Evolutionary conservation across 2,329 filamentous ascomycete genomes (phyloP).

Genomic region (Coniella vitis): DNA sequence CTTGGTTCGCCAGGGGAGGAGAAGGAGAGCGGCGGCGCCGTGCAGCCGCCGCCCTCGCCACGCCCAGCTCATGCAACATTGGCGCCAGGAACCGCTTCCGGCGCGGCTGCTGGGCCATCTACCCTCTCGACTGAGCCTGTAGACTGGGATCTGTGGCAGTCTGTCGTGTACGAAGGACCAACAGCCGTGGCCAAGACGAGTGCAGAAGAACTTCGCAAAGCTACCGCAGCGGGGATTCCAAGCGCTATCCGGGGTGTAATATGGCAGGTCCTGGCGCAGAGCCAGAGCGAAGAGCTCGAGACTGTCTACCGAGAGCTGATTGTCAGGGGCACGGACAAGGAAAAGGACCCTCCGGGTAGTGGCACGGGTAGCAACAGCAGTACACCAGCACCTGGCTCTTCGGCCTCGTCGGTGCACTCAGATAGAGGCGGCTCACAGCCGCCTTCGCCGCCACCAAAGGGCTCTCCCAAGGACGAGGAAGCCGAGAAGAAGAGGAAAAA

Average conservation of each 20-base stretch:
- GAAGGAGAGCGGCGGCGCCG: slow-evolving; percentile 21
- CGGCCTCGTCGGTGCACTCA: slow-evolving; percentile 78
- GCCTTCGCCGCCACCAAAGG: slow-evolving; percentile 53
- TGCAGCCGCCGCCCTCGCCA: slow-evolving; percentile 33
- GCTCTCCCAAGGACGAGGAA: slow-evolving; percentile 57
- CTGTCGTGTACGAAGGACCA: slow-evolving; percentile 89
- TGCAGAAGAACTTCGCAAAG: slow-evolving; percentile 79
- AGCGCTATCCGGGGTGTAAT: slow-evolving; percentile 95
- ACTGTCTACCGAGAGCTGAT: slow-evolving; percentile 77
- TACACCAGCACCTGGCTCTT: slow-evolving; percentile 62
- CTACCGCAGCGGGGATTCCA: slow-evolving; percentile 89
- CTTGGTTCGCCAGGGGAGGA: slow-evolving; percentile 17
- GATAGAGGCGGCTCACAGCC: slow-evolving; percentile 59
- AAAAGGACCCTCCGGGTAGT: slow-evolving; percentile 55
- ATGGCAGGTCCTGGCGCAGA: slow-evolving; percentile 95
- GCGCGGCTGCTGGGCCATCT: slow-evolving; percentile 69
- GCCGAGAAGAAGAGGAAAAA: slow-evolving; percentile 68
- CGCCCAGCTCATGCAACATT: slow-evolving; percentile 63
- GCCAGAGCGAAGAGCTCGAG: slow-evolving; percentile 88
- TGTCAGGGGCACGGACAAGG: slow-evolving; percentile 73
- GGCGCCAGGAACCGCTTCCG: slow-evolving; percentile 79
- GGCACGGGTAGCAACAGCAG: slow-evolving; percentile 47
- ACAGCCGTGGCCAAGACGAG: slow-evolving; percentile 82
- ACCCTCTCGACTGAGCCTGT: slow-evolving; percentile 67
- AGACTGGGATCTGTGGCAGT: slow-evolving; percentile 99